These are phyloP conservation scores for Galeopsis tetrahit DNA, from an alignment of 257 asterid species.

Conservation along the genomic window DNA sequence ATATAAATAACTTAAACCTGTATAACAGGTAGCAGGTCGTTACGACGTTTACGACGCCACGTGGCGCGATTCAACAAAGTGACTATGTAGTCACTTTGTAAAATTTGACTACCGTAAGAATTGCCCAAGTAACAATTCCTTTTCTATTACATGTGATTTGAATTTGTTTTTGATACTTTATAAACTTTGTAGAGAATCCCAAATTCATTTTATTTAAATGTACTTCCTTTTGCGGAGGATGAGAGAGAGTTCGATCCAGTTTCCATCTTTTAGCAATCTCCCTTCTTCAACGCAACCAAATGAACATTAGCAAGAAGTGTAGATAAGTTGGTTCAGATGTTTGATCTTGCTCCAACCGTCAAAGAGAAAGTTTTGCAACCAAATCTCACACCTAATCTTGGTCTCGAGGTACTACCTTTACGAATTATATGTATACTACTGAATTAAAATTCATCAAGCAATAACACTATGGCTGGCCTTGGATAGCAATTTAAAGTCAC, in stretches of 20 bases:
- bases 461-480: conserved; percentile 3
- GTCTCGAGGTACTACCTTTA: conserved; percentile 60
- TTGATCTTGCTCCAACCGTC: conserved; percentile 82
- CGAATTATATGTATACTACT: conserved; percentile 27
- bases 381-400: conserved; percentile 85
- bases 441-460: neutral
- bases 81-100: too few species aligned
- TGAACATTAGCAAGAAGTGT: conserved; percentile 80
- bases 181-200: conserved; percentile 52
- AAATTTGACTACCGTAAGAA: too few species aligned
- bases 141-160: conserved; percentile 10
- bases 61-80: too few species aligned
- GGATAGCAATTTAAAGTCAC: conserved; percentile 2
- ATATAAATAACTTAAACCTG: too few species aligned
- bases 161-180: conserved; percentile 12
- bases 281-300: conserved; percentile 86
- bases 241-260: conserved; percentile 93
- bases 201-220: conserved; percentile 92
- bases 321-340: conserved; percentile 84
- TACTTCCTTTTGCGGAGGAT: conserved; percentile 99
- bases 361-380: conserved; percentile 81
- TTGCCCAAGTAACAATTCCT: conserved; percentile 20
- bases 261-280: conserved; percentile 85
- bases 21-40: too few species aligned
- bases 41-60: too few species aligned